A percentile compares a stretch with the other conserved stretches of the same genome.
phyloP scores from a whole-genome alignment of 176 grass and related monocot species.

The Chloris gayana region DNA sequence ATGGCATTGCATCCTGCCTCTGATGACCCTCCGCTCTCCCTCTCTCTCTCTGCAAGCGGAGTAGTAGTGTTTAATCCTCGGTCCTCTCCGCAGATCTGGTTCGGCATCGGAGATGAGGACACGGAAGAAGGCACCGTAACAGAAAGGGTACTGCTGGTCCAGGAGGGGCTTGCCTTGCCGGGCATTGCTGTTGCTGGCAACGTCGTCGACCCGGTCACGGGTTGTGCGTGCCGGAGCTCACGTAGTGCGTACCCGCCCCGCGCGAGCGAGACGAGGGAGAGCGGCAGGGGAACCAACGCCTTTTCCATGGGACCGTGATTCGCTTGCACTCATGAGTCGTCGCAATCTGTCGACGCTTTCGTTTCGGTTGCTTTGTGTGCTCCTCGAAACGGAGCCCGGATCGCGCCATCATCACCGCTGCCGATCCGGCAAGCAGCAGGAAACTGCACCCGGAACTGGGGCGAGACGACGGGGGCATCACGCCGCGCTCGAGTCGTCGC shows the following conservation, averaged over 20 bases:
- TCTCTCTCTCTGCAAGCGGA: not conserved
- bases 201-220: conserved; percentile 14
- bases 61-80: no score
- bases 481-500: no score
- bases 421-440: not conserved
- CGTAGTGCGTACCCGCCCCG: no score
- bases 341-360: no score
- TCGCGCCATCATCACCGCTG: not conserved
- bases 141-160: no score
- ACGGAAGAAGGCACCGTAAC: not conserved
- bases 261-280: conserved; percentile 14
- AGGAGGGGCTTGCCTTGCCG: no score
- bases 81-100: not conserved
- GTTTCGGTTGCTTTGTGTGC: not conserved
- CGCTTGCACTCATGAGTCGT: not conserved
- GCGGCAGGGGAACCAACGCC: conserved; percentile 6
- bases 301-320: conserved; percentile 14
- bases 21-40: no score
- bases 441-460: no score
- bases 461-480: no score
- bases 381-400: not conserved
- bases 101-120: not conserved
- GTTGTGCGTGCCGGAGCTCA: conserved; percentile 9
- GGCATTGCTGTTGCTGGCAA: no score
- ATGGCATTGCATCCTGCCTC: no score